phyloP scores from a whole-genome alignment of 2,329 filamentous ascomycete species.

The Ophiocordyceps camponoti-floridani region DNA sequence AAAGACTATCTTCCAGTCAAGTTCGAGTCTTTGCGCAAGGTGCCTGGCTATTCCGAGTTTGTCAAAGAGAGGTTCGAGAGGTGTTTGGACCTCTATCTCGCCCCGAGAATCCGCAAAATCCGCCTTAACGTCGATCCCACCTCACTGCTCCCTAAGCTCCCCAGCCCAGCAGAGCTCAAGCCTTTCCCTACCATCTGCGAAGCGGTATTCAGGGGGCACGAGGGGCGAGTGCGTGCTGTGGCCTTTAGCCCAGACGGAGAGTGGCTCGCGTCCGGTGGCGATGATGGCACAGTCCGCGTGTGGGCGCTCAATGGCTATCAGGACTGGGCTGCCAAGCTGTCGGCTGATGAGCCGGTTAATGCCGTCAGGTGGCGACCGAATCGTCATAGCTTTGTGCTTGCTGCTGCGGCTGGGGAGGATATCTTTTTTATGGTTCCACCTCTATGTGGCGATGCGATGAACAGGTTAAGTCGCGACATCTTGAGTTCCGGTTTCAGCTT shows the following conservation, averaged over 20 bases:
- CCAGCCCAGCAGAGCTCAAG: slow-evolving; percentile 79
- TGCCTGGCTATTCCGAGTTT: slow-evolving; percentile 77
- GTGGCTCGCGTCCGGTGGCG: slow-evolving; percentile 80
- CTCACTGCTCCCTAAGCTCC: slow-evolving; percentile 80
- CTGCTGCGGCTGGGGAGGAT: slow-evolving; percentile 69
- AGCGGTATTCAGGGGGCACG: slow-evolving; percentile 73
- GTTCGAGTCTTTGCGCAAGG: slow-evolving; percentile 70
- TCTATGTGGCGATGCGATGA: slow-evolving; percentile 53
- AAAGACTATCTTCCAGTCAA: slow-evolving; percentile 74
- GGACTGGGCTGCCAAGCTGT: slow-evolving; percentile 68
- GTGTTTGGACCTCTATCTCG: slow-evolving; percentile 87
- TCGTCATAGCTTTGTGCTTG: slow-evolving; percentile 63
- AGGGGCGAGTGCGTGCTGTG: slow-evolving; percentile 71
- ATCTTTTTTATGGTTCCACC: slow-evolving; percentile 71
- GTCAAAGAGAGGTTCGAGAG: slow-evolving; percentile 94
- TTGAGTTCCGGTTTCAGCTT: slow-evolving; percentile 88
- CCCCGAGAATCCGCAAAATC: slow-evolving; percentile 79
- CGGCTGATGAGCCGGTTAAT: slow-evolving; percentile 63
- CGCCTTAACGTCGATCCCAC: slow-evolving; percentile 93
- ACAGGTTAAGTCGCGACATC: slow-evolving; percentile 55
- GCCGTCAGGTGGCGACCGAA: slow-evolving; percentile 79
- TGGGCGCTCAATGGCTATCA: slow-evolving; percentile 87
- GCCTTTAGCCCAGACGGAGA: slow-evolving; percentile 71
- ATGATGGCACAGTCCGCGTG: slow-evolving; percentile 80
- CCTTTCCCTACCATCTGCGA: slow-evolving; percentile 88